phyloP scores from a whole-genome alignment of 2,329 filamentous ascomycete species.

The Arthroderma sp. region DNA sequence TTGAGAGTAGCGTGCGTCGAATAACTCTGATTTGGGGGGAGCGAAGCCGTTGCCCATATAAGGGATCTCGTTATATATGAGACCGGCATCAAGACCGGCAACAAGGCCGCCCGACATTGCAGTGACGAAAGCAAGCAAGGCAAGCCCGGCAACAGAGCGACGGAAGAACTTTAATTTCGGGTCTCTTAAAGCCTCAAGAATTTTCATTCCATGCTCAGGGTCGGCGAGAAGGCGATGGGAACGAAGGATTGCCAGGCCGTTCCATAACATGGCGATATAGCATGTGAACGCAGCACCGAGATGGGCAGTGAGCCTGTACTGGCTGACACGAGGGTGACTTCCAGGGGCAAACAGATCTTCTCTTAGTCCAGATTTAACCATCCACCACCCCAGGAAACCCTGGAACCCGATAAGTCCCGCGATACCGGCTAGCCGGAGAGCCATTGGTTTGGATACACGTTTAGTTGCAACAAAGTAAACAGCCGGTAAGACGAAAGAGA shows the following conservation, averaged over 20 bases:
- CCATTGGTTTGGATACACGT: conserved; percentile 66
- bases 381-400: conserved; percentile 96
- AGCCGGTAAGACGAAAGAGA: conserved; percentile 79
- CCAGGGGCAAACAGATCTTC: conserved; percentile 90
- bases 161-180: conserved; percentile 63
- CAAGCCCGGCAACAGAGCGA: conserved; percentile 55
- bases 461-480: conserved; percentile 74
- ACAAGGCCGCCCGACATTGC: conserved; percentile 90
- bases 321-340: conserved; percentile 79
- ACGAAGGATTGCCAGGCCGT: conserved; percentile 72
- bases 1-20: conserved; percentile 73
- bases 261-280: conserved; percentile 88
- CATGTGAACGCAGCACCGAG: conserved; percentile 81
- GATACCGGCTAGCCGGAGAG: conserved; percentile 65
- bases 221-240: conserved; percentile 57
- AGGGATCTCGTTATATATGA: conserved; percentile 99
- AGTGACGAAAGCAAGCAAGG: conserved; percentile 69
- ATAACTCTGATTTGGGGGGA: conserved; percentile 71
- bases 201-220: conserved; percentile 47
- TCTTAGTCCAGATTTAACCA: conserved; percentile 93
- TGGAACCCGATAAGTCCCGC: conserved; percentile 85
- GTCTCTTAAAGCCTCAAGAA: conserved; percentile 49
- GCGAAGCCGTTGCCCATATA: conserved; percentile 78
- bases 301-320: conserved; percentile 85
- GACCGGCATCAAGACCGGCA: conserved; percentile 83